Evolutionary conservation across 805 yeast species (phyloP).

Genomic region (Sugiyamaella chiloensis): DNA sequence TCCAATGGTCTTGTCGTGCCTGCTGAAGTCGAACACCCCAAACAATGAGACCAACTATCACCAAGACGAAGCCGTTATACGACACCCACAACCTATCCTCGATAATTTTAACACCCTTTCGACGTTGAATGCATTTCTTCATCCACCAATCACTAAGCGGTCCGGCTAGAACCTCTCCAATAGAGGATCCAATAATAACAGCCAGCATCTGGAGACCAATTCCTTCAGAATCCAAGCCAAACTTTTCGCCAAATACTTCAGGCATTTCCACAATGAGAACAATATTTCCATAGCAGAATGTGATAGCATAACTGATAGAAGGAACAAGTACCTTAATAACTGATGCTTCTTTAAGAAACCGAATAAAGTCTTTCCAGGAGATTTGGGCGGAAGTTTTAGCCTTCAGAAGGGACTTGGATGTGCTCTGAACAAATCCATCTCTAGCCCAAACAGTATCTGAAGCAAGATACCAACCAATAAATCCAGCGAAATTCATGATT

Average conservation of each 20-base stretch:
- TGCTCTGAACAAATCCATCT: conserved; percentile 3
- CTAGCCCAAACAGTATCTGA: conserved; percentile 15
- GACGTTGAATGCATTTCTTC: conserved; percentile 12
- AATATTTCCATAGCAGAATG: conserved; percentile 29
- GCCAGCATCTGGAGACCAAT: conserved; percentile 30
- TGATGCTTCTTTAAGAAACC: conserved; percentile 8
- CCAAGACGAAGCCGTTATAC: conserved; percentile 27
- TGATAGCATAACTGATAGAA: conserved; percentile 26
- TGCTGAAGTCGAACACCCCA: conserved; percentile 26
- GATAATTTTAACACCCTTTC: conserved; percentile 10
- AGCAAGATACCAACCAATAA: conserved; percentile 13
- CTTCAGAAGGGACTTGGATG: background rate
- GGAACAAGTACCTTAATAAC: conserved; percentile 19
- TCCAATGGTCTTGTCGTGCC: conserved; percentile 25
- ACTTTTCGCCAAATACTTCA: conserved; percentile 24
- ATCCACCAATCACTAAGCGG: conserved; percentile 31
- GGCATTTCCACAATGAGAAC: conserved; percentile 31
- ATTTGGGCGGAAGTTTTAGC: conserved; percentile 11
- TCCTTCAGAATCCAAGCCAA: conserved; percentile 28
- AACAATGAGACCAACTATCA: conserved; percentile 27
- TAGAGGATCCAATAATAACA: conserved; percentile 27
- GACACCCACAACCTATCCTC: conserved; percentile 29
- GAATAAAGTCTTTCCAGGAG: conserved; percentile 5
- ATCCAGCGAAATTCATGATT: conserved; percentile 15
- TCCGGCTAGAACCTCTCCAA: conserved; percentile 32